Evolutionary conservation across 208 protist species (phyloP), one percentile per base, ranked within the genome.

Genomic region (Crithidia bombi): DNA sequence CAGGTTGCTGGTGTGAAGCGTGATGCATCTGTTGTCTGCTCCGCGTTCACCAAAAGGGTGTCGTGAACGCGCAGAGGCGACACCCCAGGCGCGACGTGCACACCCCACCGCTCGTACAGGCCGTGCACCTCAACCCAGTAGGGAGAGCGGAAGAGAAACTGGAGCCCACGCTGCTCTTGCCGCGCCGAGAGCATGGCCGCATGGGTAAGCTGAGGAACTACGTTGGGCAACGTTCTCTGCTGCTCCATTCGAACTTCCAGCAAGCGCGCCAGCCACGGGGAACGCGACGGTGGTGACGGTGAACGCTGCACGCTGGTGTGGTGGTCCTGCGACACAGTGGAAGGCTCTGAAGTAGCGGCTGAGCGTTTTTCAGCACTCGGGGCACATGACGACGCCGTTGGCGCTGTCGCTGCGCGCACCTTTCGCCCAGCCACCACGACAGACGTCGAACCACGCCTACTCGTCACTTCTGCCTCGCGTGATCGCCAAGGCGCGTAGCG

Each of bases 1-100:
- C 83, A 89, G 14, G 76, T 81, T 5, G 14, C 19, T 0, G 72
- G 33, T 15, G 57, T 79, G 58, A 89, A 89, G 30, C 58, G 38
- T 0, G 83, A 85, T 0, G 83, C 83, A 38, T 89, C 71, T 2
- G 70, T 83, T n/a, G 83, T 89, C 66, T 89, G 73, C 62, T 90
- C 81, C 0, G 81, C 84, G 54, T 90, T 87, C 21, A 90, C 71
- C 28, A 69, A 85, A 0, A 11, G 21, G 1, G 5, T 19, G 6
- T 17, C 5, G 3, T 38, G 28, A 10, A 59, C 52, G 43, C 1
- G 4, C 30, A 82, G 67, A 43, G 73, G 77, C 21, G 61, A 55
- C 32, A 50, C 66, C 26, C 54, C 51, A 3, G 63, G 39, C 32
- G 51, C 65, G n/a, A 73, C 72, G 23, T 58, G 43, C 15, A 83